Base-by-base conservation (phyloP, 1,284 basidiomycete genomes). In the Lignosus rhinocerotis region DNA sequence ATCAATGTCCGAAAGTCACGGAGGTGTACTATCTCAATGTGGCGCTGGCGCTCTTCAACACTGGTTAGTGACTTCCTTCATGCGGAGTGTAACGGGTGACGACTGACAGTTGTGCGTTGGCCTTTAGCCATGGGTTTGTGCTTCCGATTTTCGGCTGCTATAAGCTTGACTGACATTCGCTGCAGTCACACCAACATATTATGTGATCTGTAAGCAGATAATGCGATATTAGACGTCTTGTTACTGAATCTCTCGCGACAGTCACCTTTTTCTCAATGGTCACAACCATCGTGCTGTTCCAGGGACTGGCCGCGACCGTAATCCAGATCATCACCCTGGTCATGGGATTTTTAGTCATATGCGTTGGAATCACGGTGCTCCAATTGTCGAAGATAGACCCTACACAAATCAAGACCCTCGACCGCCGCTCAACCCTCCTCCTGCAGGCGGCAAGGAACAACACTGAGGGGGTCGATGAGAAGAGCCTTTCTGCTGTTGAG, bases 21-120 rank as follows among this genome's bases (percentile, higher is more conserved):
- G 94, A 98, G 74, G 93, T 98, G 71, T 96, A 93, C 76, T 98
- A 95, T 76, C 83, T 98, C 64, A 99, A 98, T 78, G 92, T 96
- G 69, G 96, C 96, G 19, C 86, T 99, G 60, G 96, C 96, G 67
- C 78, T 98, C 44, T 98, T 96, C 82, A 98, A 98, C 74, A 93
- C 92, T 56, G 88, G 89, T 83, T 70, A 70, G 81, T 75, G 43
- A 41, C 47, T 38, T 41, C 16, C 46, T 41, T 43, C 31, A n/a
- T 25, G 39, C 36, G 47, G 53, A 50, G 55, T 59, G 43, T 49
- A 25, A 10, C 41, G 6, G 14, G 19, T 21, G 41, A 21, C 17
- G 6, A 45, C 53, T 51, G 30, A 53, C 42, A 7, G 9, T 25
- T 4, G 25, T 33, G 21, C 41, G 16, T 17, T 21, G 14, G 2